Conservation (phyloP, 1,139 yeast genomes). For the Scheffersomyces lignicola region DNA sequence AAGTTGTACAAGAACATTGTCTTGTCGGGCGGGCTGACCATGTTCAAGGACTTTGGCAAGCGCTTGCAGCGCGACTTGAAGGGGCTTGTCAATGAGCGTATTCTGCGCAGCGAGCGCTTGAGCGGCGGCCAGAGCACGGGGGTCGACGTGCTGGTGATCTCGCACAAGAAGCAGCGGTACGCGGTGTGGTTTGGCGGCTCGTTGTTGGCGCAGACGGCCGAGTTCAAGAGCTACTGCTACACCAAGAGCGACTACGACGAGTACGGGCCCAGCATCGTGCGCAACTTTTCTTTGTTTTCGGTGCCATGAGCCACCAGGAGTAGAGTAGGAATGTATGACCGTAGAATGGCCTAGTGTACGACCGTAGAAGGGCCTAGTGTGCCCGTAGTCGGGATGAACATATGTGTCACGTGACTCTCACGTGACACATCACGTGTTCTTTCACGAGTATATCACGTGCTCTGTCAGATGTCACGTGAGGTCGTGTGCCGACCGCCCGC, state of each 20-base stretch:
- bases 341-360: not conserved
- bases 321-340: not conserved
- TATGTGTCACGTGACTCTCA: too few species aligned
- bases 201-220: constrained; percentile 93
- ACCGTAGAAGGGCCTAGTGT: too few species aligned
- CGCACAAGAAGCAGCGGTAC: constrained; percentile 95
- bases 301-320: constrained; percentile 57
- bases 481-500: too few species aligned
- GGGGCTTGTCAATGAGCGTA: constrained; percentile 83
- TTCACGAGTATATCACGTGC: too few species aligned
- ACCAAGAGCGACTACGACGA: constrained; percentile 97
- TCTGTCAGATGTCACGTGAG: too few species aligned
- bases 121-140: constrained; percentile 90
- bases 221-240: constrained; percentile 93
- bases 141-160: constrained; percentile 93
- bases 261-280: constrained; percentile 94
- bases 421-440: too few species aligned
- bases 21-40: constrained; percentile 93
- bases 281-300: constrained; percentile 91
- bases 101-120: constrained; percentile 72
- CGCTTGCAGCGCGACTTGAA: constrained; percentile 95
- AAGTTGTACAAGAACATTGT: constrained; percentile 95
- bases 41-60: constrained; percentile 98
- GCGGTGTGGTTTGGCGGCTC: constrained; percentile 99
- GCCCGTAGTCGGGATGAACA: too few species aligned